Evolutionary conservation across 225 moss, liverwort and hornwort species (phyloP).

Genomic region (Marchantia polymorpha): DNA sequence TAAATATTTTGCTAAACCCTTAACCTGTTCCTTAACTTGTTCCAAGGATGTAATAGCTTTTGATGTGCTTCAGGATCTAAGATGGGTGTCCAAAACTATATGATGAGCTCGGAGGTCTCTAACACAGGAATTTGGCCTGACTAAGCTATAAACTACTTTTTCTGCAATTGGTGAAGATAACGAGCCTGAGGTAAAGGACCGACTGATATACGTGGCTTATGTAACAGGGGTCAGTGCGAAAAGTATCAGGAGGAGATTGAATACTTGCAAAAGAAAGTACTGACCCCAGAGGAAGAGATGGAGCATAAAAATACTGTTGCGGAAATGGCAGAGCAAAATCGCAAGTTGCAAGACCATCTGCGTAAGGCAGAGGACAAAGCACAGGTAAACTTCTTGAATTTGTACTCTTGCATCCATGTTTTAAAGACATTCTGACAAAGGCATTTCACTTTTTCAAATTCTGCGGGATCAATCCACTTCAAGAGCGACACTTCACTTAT

Average conservation of each 20-base stretch:
- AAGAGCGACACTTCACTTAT: too few relatives aligned
- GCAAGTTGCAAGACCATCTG: constrained; percentile 48
- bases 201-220: neutral
- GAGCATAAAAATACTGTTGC: constrained; percentile 48
- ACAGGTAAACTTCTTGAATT: constrained; percentile 39
- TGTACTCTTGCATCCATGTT: neutral
- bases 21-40: neutral
- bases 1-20: neutral
- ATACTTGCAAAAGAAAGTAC: constrained; percentile 42
- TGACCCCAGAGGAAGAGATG: constrained; percentile 45
- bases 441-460: too few relatives aligned
- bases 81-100: neutral
- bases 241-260: constrained; percentile 65
- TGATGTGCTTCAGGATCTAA: neutral
- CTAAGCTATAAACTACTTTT: neutral
- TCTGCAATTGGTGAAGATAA: neutral
- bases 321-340: constrained; percentile 61
- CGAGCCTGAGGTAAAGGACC: neutral
- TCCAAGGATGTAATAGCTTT: neutral
- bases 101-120: too few relatives aligned
- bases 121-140: too few relatives aligned
- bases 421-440: too few relatives aligned
- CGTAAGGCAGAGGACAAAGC: constrained; percentile 50
- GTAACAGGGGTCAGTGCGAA: constrained; percentile 58
- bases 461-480: too few relatives aligned